A percentile compares a stretch with the other conserved stretches of the same genome.
Conservation (phyloP, 2,329 filamentous ascomycete genomes). For the Botrytis fragariae region DNA sequence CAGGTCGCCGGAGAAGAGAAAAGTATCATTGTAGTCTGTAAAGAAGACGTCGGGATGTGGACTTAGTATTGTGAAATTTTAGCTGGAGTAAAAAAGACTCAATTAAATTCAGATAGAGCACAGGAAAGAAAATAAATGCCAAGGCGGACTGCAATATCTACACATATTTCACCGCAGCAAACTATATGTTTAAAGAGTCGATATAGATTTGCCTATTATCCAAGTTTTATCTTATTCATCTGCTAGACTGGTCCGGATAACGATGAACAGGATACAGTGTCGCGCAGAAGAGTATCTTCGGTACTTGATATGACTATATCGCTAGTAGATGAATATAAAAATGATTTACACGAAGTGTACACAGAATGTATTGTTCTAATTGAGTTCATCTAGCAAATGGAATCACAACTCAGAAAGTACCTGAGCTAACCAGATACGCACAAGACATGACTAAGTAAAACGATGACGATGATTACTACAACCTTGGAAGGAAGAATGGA, state of each 20-base stretch:
- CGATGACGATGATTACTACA: not conserved
- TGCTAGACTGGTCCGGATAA: not conserved
- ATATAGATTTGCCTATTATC: not conserved
- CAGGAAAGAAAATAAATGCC: not conserved
- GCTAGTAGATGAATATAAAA: not conserved
- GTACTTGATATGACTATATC: not conserved
- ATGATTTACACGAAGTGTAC: not conserved
- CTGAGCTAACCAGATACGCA: not conserved
- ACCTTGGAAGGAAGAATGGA: not conserved
- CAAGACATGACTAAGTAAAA: not conserved
- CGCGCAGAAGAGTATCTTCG: too few relatives aligned
- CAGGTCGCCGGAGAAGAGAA: not conserved
- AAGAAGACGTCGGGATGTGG: not conserved
- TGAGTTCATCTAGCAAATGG: not conserved
- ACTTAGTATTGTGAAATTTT: not conserved
- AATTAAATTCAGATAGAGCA: not conserved
- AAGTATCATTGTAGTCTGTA: not conserved
- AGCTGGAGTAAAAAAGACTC: not conserved
- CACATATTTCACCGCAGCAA: not conserved
- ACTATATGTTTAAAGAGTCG: not conserved
- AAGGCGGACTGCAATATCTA: not conserved
- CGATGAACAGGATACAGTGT: not conserved
- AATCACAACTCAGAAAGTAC: not conserved
- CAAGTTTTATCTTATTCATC: not conserved
- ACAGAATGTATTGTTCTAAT: not conserved